Evolutionary conservation across 805 yeast genomes (phyloP).

Genomic region (Isabelozyma heimii): DNA sequence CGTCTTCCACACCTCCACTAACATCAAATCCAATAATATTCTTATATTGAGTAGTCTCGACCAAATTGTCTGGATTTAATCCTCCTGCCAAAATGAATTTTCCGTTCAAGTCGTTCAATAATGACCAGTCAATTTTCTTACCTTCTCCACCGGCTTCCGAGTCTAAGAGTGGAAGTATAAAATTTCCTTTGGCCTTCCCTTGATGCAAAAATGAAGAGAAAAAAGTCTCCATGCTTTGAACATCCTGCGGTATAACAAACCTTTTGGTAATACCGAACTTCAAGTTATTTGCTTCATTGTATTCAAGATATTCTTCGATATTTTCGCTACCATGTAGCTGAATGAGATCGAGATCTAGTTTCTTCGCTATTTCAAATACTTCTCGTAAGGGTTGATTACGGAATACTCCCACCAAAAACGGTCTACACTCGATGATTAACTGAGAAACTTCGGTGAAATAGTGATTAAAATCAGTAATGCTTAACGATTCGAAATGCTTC

Average conservation of each 20-base stretch:
- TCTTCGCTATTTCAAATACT: slow-evolving; percentile 43
- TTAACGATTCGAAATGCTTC: slow-evolving; percentile 8
- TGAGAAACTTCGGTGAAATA: slow-evolving; percentile 25
- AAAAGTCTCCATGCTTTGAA: slow-evolving; percentile 27
- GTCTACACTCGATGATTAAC: slow-evolving; percentile 46
- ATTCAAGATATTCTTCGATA: slow-evolving; percentile 51
- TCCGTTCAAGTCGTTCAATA: slow-evolving; percentile 35
- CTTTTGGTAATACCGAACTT: slow-evolving; percentile 70
- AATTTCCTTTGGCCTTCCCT: slow-evolving; percentile 21
- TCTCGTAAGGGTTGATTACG: slow-evolving; percentile 73
- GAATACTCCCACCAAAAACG: slow-evolving; percentile 85
- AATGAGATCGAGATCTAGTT: slow-evolving; percentile 65
- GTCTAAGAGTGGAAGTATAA: slow-evolving; percentile 67
- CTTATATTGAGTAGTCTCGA: slow-evolving; percentile 41
- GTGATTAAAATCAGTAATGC: slow-evolving; percentile 13
- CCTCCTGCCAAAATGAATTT: slow-evolving; percentile 86
- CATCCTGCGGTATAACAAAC: slow-evolving; percentile 57
- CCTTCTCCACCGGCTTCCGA: slow-evolving; percentile 95
- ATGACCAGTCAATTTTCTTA: slow-evolving; percentile 67
- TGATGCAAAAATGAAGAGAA: slow-evolving; percentile 9
- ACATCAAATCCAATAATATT: slow-evolving; percentile 93
- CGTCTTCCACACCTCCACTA: slow-evolving; percentile 86
- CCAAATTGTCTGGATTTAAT: slow-evolving; percentile 70
- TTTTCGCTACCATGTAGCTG: slow-evolving; percentile 77
- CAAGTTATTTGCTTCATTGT: slow-evolving; percentile 24